A percentile compares a stretch with the other conserved stretches of the same genome.
phyloP scores from a whole-genome alignment of 192 early-diverging fungal genomes.

The Coemansia sp. region DNA sequence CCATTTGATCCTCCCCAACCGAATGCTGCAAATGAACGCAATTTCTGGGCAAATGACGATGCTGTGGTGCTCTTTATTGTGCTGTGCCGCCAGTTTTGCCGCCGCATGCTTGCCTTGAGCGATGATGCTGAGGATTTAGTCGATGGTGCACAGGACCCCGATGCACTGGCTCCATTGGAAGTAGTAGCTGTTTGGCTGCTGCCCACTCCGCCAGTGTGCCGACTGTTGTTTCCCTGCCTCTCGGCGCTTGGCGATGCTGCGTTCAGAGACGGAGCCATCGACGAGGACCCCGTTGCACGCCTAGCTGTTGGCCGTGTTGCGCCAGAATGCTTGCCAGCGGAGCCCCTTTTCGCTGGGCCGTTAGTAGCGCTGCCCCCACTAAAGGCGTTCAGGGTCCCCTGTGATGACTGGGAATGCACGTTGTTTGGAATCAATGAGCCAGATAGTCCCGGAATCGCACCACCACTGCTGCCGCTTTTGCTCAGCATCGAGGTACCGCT shows the following conservation, averaged over 20 bases:
- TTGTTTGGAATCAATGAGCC: no score
- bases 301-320: no score
- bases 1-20: constrained; percentile 32
- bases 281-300: neutral
- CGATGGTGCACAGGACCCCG: constrained; percentile 13
- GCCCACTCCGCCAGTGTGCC: neutral
- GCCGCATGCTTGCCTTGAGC: constrained; percentile 12
- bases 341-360: no score
- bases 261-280: neutral
- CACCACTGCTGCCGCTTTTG: no score
- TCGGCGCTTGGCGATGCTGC: neutral
- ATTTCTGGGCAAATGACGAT: constrained; percentile 41
- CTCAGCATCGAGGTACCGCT: no score
- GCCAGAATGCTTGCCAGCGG: no score
- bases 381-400: no score
- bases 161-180: neutral
- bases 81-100: constrained; percentile 41
- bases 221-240: neutral
- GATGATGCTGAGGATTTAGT: constrained; percentile 43
- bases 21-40: constrained; percentile 45
- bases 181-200: neutral
- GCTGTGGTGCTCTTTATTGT: constrained; percentile 14
- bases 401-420: no score
- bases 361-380: no score
- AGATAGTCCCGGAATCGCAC: no score